A percentile compares a stretch with the other conserved stretches of the same genome.
phyloP scores from a whole-genome alignment of 257 asterid species.

The Apocynum venetum region DNA sequence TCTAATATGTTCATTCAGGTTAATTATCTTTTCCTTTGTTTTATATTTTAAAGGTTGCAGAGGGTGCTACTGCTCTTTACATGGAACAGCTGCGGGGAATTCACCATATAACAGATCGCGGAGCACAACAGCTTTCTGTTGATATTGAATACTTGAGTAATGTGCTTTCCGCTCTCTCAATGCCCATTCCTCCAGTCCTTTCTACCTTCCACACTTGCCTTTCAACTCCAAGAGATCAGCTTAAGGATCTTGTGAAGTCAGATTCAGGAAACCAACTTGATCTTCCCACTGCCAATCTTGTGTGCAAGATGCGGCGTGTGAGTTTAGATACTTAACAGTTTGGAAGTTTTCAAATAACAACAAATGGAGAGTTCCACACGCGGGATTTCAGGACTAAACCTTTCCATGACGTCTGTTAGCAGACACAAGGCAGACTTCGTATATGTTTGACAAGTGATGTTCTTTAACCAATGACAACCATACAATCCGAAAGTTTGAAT shows the following conservation, averaged over 20 bases:
- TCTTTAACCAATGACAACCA: not conserved
- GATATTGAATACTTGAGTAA: constrained; percentile 91
- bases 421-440: not conserved
- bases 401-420: not conserved
- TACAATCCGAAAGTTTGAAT: not conserved
- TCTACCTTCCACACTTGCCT: constrained; percentile 80
- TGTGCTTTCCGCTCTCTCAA: constrained; percentile 88
- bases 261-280: constrained; percentile 75
- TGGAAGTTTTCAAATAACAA: not conserved
- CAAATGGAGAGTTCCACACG: not conserved
- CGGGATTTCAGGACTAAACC: not conserved
- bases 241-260: constrained; percentile 67
- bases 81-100: constrained; percentile 87
- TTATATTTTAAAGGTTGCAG: constrained; percentile 60
- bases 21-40: constrained; percentile 1
- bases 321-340: constrained; percentile 39
- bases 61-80: constrained; percentile 87
- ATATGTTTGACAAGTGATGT: not conserved
- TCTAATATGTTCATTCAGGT: not conserved
- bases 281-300: constrained; percentile 76
- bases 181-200: constrained; percentile 80
- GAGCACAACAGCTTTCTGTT: constrained; percentile 90
- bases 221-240: constrained; percentile 73
- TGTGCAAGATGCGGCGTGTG: constrained; percentile 85
- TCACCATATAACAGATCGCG: constrained; percentile 82